A percentile compares a stretch with the other conserved stretches of the same genome.
Evolutionary conservation across 2,329 filamentous ascomycete genomes (phyloP).

Genomic region (Arthrinium puccinioides): DNA sequence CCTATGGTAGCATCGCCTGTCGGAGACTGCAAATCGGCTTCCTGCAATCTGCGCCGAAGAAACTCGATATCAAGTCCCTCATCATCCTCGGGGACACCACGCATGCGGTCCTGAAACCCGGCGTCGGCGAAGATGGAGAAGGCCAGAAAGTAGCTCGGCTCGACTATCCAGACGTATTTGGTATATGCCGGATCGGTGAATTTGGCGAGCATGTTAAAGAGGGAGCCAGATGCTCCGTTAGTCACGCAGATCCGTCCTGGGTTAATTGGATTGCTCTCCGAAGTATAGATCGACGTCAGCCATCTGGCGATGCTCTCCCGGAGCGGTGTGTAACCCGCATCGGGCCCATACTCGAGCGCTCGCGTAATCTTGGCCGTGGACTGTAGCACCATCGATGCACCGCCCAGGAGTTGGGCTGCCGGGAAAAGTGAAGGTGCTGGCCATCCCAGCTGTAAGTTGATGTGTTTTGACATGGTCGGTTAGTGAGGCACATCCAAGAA

Average conservation of each 20-base stretch:
- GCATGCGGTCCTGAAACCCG: slow-evolving; percentile 1
- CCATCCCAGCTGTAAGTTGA: background rate
- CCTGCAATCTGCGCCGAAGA: background rate
- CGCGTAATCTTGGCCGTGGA: background rate
- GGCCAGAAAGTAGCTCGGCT: slow-evolving; percentile 4
- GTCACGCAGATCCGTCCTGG: slow-evolving; percentile 1
- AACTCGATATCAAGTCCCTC: background rate
- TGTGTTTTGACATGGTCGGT: background rate
- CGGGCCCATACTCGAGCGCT: background rate
- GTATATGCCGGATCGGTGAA: slow-evolving; percentile 2
- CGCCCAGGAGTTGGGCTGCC: background rate
- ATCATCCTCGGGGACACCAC: slow-evolving; percentile 1
- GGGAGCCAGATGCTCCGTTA: slow-evolving; percentile 2
- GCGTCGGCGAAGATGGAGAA: slow-evolving; percentile 3
- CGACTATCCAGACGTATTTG: slow-evolving; percentile 3
- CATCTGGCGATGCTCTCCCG: background rate
- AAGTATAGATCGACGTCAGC: background rate
- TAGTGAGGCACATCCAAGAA: no score
- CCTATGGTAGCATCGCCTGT: background rate
- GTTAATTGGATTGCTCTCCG: background rate
- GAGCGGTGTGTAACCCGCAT: background rate
- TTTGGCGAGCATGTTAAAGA: background rate
- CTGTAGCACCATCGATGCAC: background rate
- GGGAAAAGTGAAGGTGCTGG: background rate
- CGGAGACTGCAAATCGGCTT: background rate